phyloP scores from a whole-genome alignment of 306 rosid species.

The Chamaecrista fasciculata region DNA sequence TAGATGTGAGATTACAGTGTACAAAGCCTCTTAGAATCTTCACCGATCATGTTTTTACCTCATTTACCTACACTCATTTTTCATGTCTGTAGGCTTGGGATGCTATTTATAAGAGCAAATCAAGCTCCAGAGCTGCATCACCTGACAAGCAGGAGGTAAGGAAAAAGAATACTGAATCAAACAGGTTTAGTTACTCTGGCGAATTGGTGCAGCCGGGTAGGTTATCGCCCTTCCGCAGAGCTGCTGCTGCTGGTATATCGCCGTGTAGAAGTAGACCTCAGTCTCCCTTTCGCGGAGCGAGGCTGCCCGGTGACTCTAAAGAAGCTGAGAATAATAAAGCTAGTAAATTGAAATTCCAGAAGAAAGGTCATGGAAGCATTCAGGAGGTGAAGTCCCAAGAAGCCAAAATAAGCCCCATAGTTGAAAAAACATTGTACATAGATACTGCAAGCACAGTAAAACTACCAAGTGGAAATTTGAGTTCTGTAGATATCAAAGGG shows the following conservation, averaged over 20 bases:
- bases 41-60: neutral
- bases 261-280: conserved; percentile 52
- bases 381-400: conserved; percentile 38
- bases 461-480: conserved; percentile 36
- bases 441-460: conserved; percentile 54
- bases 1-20: no score
- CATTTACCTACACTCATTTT: conserved; percentile 5
- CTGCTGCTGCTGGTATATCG: conserved; percentile 45
- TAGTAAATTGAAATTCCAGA: conserved; percentile 22
- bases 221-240: conserved; percentile 58
- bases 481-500: conserved; percentile 33
- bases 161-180: conserved; percentile 51
- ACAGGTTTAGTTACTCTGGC: conserved; percentile 48
- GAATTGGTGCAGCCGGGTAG: conserved; percentile 52
- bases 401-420: conserved; percentile 37
- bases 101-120: conserved; percentile 48
- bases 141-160: conserved; percentile 45
- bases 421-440: conserved; percentile 67
- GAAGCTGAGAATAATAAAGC: conserved; percentile 37
- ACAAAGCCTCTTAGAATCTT: neutral
- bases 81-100: conserved; percentile 52
- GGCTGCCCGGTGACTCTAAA: conserved; percentile 41
- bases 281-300: conserved; percentile 40
- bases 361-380: conserved; percentile 29
- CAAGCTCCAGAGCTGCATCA: conserved; percentile 42